Conservation (phyloP, 371 early-diverging fungal genomes). For the Actinomucor elegans region DNA sequence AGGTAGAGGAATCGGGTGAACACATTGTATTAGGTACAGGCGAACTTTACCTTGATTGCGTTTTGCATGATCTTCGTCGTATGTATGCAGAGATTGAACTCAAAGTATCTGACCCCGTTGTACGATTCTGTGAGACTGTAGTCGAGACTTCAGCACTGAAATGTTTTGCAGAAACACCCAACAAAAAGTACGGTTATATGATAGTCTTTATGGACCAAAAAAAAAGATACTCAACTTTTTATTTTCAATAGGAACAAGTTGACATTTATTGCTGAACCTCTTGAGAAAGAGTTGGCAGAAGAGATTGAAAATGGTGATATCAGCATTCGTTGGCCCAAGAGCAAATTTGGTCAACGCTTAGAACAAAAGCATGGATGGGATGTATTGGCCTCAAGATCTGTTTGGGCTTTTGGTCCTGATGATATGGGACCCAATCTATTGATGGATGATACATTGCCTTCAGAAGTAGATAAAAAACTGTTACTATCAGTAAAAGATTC, state of each 20-base stretch:
- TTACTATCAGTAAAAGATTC: constrained; percentile 80
- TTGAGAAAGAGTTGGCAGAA: constrained; percentile 87
- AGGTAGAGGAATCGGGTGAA: constrained; percentile 97
- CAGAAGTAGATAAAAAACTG: constrained; percentile 83
- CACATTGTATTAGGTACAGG: constrained; percentile 93
- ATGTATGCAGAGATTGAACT: constrained; percentile 95
- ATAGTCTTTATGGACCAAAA: no score
- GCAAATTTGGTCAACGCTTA: constrained; percentile 77
- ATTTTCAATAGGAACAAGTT: constrained; percentile 77
- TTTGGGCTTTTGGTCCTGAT: constrained; percentile 98
- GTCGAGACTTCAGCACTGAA: constrained; percentile 92
- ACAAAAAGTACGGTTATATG: constrained; percentile 87
- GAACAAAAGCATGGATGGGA: constrained; percentile 92
- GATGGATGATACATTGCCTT: constrained; percentile 92
- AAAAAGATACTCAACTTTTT: neutral
- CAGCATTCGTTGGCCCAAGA: constrained; percentile 72
- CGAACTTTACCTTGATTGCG: constrained; percentile 95
- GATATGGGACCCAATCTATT: constrained; percentile 90
- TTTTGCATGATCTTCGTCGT: constrained; percentile 91
- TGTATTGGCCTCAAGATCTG: constrained; percentile 85
- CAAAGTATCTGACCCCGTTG: constrained; percentile 96
- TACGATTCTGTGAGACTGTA: constrained; percentile 94
- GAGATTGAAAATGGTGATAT: constrained; percentile 86
- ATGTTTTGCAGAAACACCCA: constrained; percentile 97
- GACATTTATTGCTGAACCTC: constrained; percentile 93